Conservation (phyloP, 106 monocot species). For the Gastrodia elata region DNA sequence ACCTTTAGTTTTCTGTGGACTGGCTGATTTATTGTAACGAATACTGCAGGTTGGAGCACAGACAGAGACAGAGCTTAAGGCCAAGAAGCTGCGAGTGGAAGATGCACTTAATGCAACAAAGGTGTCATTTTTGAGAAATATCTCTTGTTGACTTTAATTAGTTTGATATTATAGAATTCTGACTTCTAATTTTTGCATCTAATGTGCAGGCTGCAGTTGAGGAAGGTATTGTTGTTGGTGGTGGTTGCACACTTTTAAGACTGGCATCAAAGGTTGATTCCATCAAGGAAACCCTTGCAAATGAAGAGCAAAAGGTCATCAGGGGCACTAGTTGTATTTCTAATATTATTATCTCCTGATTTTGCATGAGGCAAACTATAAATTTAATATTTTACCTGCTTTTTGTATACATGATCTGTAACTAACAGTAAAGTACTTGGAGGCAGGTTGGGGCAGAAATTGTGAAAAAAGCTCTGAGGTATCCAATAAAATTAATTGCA, state of each 20-base stretch:
- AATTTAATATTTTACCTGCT: background rate
- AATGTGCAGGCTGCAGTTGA: slow-evolving; percentile 57
- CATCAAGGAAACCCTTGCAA: slow-evolving; percentile 55
- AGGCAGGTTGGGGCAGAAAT: slow-evolving; percentile 60
- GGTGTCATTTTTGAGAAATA: slow-evolving; percentile 16
- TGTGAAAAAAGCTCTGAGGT: slow-evolving; percentile 52
- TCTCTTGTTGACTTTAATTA: background rate
- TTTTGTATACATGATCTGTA: background rate
- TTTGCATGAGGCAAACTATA: background rate
- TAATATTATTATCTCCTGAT: background rate
- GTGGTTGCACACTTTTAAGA: slow-evolving; percentile 62
- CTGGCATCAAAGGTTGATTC: slow-evolving; percentile 57
- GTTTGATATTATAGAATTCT: background rate
- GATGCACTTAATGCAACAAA: slow-evolving; percentile 78
- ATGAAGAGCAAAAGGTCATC: slow-evolving; percentile 63
- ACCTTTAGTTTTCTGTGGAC: too few species aligned
- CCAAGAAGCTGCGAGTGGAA: slow-evolving; percentile 68
- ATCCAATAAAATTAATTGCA: slow-evolving; percentile 60
- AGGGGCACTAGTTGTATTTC: background rate
- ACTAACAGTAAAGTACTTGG: background rate
- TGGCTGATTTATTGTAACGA: too few species aligned
- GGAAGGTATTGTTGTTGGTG: slow-evolving; percentile 76
- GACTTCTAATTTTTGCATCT: background rate
- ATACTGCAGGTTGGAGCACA: slow-evolving; percentile 59
- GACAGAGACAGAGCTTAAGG: slow-evolving; percentile 65